Evolutionary conservation across 106 monocot genomes (phyloP), one percentile per base, ranked within the genome.

Genomic region (Dendrobium officinale): DNA sequence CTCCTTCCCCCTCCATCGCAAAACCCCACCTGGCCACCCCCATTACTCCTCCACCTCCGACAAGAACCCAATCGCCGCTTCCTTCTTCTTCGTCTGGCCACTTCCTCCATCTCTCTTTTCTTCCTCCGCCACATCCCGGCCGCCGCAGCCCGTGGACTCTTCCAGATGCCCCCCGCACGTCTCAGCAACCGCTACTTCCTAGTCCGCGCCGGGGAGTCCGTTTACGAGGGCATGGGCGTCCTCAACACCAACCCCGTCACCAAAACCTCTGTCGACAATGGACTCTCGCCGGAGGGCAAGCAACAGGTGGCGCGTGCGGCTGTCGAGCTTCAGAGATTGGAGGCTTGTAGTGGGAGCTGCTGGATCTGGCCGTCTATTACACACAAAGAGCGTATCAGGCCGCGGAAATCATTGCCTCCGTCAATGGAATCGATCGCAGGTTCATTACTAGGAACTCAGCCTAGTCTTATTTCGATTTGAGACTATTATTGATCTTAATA

Each of bases 291-390:
- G 58, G 88, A 81, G 72, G 95, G 95, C 9, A 81, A 79, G 45
- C 15, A 56, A 42, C 95, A 95, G 85, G 67, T 90, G 18, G 85
- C 84, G 7, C 55, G 76, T 29, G 55, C 96, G 15, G 96, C 93
- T 27, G 56, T 84, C 70, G 88, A 86, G 87, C 87, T 96, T 67
- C 72, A 81, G 86, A 42, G 85, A 64, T 73, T 86, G 79, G 96
- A 88, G n/a, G 96, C 93, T 4, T 96, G 96, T 78, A 93, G 88
- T 5, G 90, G 88, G n/a, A 87, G 87, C 78, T 96, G 96, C 87
- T 96, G 93, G 96, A 93, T 96, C 51, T 96, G 93, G 96, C 91
- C 96, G 0, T 96, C 93, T 27, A 96, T 96, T 64, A 96, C 96
- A 6, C 96, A 96, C n/a, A n/a, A 87, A 67, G 96, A 18, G 70